Evolutionary conservation across 768 basidiomycete genomes (phyloP), one percentile per base, ranked within the genome.

Genomic region (Amanita brunnescens): DNA sequence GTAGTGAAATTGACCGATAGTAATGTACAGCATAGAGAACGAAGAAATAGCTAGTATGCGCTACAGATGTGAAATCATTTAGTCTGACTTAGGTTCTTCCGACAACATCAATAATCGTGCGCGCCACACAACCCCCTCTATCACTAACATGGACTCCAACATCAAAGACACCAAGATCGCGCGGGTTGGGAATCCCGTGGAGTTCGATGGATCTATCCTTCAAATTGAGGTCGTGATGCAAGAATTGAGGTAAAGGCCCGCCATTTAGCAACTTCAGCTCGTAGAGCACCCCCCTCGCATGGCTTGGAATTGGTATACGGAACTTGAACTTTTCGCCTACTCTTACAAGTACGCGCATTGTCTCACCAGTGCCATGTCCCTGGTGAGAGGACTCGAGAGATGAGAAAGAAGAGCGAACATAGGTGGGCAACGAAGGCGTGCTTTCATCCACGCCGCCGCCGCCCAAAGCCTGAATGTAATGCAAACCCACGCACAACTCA

Each of bases 391-490:
- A 83, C 58, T 80, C 80, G 24, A 83, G 65, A 13, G 83, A 81
- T 3, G 81, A 78, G 58, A 81, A 80, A 10, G 83, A 83, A n/a
- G 73, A 73, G n/a, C 69, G 67, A 30, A 67, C 58, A 51, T 70
- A n/a, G 23, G 52, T 67, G 23, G 72, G 66, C 20, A 68, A 63
- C 44, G 62, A 63, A 48, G 61, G 58, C 51, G 61, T 55, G 55
- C 64, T 55, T 47, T 51, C 47, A 57, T 56, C 53, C 57, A 54
- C 54, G 41, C 61, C 56, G 30, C 85, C 80, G 32, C 73, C 81
- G 18, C 84, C 87, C 51, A 87, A 70, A 12, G 83, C 76, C 46
- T 77, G 78, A 34, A 88, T 81, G 57, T 87, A 88, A 57, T 80
- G 81, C 56, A 86, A 73, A 6, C 84, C 83, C 62, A 84, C 78